Evolutionary conservation across 805 yeast species (phyloP).

Genomic region (Isabelozyma rhagii): DNA sequence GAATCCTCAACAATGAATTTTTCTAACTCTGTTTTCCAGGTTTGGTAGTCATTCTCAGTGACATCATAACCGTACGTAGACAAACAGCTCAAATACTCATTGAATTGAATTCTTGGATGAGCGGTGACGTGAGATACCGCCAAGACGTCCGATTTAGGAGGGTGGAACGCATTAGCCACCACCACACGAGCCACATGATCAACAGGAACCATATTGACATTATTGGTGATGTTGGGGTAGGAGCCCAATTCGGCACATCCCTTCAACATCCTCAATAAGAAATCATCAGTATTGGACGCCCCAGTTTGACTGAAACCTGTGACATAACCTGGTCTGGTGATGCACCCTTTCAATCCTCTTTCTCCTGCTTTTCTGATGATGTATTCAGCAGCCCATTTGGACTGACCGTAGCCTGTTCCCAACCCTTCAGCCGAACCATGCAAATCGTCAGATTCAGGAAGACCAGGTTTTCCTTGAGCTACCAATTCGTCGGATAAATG

Average conservation of each 20-base stretch:
- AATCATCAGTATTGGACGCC: conserved; percentile 93
- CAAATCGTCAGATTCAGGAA: conserved; percentile 80
- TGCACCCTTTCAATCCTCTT: conserved; percentile 81
- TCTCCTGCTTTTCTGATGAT: conserved; percentile 84
- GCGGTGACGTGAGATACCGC: conserved; percentile 95
- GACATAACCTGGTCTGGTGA: conserved; percentile 94
- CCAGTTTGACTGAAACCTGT: conserved; percentile 85
- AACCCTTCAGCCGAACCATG: conserved; percentile 79
- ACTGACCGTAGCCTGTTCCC: conserved; percentile 94
- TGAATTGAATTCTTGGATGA: conserved; percentile 86
- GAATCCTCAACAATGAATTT: conserved; percentile 69
- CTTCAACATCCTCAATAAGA: conserved; percentile 88
- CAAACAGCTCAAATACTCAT: conserved; percentile 67
- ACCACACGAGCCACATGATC: conserved; percentile 95
- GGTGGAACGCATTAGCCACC: conserved; percentile 77
- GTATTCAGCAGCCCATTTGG: conserved; percentile 96
- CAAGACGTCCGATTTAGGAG: conserved; percentile 52
- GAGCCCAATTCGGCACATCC: conserved; percentile 87
- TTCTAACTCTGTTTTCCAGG: conserved; percentile 79
- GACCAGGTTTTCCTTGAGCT: conserved; percentile 64
- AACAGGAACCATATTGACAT: conserved; percentile 95
- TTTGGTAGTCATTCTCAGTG: conserved; percentile 58
- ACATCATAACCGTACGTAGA: conserved; percentile 71
- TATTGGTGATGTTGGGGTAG: conserved; percentile 81
- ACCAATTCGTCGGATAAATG: conserved; percentile 69